phyloP scores from a whole-genome alignment of 306 rosid species.

The Prunus salicina region DNA sequence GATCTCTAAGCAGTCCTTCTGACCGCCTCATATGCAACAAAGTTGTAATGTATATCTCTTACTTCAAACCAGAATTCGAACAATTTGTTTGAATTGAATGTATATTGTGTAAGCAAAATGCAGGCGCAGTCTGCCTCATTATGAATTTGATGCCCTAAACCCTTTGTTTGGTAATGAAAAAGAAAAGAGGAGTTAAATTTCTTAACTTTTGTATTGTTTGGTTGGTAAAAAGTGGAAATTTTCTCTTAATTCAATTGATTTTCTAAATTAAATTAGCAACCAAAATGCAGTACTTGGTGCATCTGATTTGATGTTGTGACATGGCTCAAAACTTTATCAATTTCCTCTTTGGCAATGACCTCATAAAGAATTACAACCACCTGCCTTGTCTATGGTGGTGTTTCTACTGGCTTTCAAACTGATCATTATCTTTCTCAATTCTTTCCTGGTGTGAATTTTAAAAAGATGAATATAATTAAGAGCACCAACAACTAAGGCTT shows the following conservation, averaged over 20 bases:
- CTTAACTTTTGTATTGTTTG: neutral
- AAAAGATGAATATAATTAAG: too few species aligned
- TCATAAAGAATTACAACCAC: too few species aligned
- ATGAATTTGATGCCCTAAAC: neutral
- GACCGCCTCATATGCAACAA: neutral
- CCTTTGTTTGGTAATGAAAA: conserved; percentile 11
- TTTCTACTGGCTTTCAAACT: too few species aligned
- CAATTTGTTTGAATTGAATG: conserved; percentile 21
- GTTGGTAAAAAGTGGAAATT: neutral
- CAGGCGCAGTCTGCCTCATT: neutral
- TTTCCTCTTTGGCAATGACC: neutral
- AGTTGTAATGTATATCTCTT: conserved; percentile 21
- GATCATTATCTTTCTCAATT: too few species aligned
- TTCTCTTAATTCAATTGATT: too few species aligned
- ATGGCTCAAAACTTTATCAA: neutral
- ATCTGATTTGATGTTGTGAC: conserved; percentile 1
- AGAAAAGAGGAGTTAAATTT: neutral
- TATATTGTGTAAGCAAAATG: conserved; percentile 14
- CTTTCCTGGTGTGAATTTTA: too few species aligned
- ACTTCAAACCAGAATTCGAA: conserved; percentile 17
- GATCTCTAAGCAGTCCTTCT: neutral
- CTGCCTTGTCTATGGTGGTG: too few species aligned
- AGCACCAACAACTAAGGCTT: too few species aligned
- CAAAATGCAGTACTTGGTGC: neutral
- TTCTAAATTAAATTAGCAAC: too few species aligned